Base-by-base conservation (phyloP, 176 grass and related monocot genomes). In the Triticum aestivum region DNA sequence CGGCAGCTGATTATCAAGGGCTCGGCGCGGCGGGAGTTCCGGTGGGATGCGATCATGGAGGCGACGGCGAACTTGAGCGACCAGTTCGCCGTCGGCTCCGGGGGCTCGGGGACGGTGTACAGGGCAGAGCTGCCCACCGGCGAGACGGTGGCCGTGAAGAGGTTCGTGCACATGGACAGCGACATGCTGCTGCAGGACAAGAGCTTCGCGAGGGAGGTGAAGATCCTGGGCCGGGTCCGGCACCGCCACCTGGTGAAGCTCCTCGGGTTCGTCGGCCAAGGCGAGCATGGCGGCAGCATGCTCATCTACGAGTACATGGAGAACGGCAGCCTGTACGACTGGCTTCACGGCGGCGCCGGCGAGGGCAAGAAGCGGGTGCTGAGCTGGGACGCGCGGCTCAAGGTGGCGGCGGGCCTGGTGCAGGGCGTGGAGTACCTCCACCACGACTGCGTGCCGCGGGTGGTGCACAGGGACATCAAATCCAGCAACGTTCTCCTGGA, bases 201-300 rank as follows among this genome's bases (percentile, higher is more conserved):
- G 85, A 91, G 94, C 84, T 96, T 99, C 42, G 42, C 81, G 8
- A 87, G 97, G 78, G 97, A 99, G 87, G 72, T 99, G 72, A 96
- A 94, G 75, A 96, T 96, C 84, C 87, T 99, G 4, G 87, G 92
- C 82, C 82, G 88, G 59, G 83, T 93, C 85, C 86, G 90, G 29
- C 97, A 99, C 90, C 88, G 97, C 26, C 94, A 99, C 85, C 85
- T 99, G 77, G 97, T 99, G 13, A 99, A 99, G 94, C 89, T 99
- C 1, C 86, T 99, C 34, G 97, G 97, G 3, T 99, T 94, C 85
- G 41, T 94, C 7, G 88, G 86, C 84, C 69, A 72, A 73, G 87
- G 68, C 10, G 63, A 65, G 18, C 42, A 51, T 18, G 86, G 88
- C 4, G 79, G 89, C 32, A 86, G 88, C 76, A 87, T 99, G 84